Conservation (phyloP, 2,329 filamentous ascomycete genomes). For the Xylariaceae sp. region DNA sequence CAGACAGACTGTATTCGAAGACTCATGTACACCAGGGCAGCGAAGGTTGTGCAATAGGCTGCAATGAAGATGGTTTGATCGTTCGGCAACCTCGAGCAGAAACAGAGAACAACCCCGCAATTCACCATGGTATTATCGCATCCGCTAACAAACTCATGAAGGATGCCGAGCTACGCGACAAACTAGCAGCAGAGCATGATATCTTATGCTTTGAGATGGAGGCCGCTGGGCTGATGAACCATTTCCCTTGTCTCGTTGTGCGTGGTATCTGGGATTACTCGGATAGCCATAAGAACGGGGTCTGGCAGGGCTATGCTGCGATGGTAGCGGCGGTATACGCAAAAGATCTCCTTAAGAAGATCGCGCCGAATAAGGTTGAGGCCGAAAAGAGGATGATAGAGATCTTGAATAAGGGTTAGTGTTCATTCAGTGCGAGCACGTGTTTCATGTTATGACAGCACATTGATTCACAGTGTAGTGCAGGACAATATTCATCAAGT, state of each 20-base stretch:
- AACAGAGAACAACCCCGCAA: neutral
- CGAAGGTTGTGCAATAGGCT: neutral
- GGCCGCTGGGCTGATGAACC: neutral
- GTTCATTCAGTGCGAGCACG: too few species aligned
- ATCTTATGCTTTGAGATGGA: neutral
- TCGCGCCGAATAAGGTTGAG: neutral
- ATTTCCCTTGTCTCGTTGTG: neutral
- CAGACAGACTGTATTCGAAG: conserved; percentile 27
- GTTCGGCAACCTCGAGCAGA: neutral
- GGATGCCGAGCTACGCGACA: neutral
- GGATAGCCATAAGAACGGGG: neutral
- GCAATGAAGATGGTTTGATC: neutral
- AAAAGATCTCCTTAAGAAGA: neutral
- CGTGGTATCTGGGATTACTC: neutral
- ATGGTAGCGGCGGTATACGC: neutral
- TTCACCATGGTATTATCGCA: neutral
- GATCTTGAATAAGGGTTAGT: neutral
- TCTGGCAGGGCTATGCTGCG: neutral
- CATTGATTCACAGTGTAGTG: neutral
- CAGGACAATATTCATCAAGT: neutral
- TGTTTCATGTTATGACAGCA: neutral
- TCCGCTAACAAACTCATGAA: neutral
- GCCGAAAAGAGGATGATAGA: neutral
- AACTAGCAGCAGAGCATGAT: neutral
- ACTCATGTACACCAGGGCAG: neutral